These are phyloP conservation scores for Coleophoma cylindrospora DNA, from an alignment of 2,329 filamentous ascomycete genomes.

Conservation along the genomic window DNA sequence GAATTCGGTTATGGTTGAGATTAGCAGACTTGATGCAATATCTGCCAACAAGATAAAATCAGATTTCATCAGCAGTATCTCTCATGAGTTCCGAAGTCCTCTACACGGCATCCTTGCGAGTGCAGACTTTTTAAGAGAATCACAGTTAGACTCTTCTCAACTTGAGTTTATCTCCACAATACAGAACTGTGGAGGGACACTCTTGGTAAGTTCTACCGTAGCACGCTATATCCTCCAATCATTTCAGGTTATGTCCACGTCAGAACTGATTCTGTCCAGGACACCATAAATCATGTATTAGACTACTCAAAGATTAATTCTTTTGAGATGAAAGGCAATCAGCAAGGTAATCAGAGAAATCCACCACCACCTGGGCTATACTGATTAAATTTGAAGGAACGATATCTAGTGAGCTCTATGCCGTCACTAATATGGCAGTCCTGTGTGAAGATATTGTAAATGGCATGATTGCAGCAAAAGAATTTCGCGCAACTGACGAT, in stretches of 20 bases:
- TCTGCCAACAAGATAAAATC: slow-evolving; percentile 20
- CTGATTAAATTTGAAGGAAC: slow-evolving; percentile 6
- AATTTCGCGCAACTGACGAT: slow-evolving; percentile 9
- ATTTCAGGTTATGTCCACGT: neutral
- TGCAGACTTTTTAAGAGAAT: slow-evolving; percentile 46
- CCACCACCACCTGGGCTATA: neutral
- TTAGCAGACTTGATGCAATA: slow-evolving; percentile 21
- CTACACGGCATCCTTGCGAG: slow-evolving; percentile 46
- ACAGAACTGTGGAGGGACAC: slow-evolving; percentile 43
- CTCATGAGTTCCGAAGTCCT: slow-evolving; percentile 22
- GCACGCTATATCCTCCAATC: neutral
- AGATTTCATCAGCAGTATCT: slow-evolving; percentile 24
- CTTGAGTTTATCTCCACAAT: slow-evolving; percentile 40
- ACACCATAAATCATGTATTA: slow-evolving; percentile 48
- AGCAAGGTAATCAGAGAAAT: slow-evolving; percentile 8
- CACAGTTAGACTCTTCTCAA: slow-evolving; percentile 38
- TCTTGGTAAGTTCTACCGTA: slow-evolving; percentile 27
- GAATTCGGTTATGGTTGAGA: slow-evolving; percentile 21
- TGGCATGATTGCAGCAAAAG: slow-evolving; percentile 22
- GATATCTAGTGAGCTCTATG: slow-evolving; percentile 21
- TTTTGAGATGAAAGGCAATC: slow-evolving; percentile 16
- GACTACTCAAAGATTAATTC: slow-evolving; percentile 51
- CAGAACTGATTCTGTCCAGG: slow-evolving; percentile 13
- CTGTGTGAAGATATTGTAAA: slow-evolving; percentile 23
- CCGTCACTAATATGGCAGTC: slow-evolving; percentile 20